phyloP scores from a whole-genome alignment of 192 early-diverging fungal genomes.

The Entophlyctis luteolus region DNA sequence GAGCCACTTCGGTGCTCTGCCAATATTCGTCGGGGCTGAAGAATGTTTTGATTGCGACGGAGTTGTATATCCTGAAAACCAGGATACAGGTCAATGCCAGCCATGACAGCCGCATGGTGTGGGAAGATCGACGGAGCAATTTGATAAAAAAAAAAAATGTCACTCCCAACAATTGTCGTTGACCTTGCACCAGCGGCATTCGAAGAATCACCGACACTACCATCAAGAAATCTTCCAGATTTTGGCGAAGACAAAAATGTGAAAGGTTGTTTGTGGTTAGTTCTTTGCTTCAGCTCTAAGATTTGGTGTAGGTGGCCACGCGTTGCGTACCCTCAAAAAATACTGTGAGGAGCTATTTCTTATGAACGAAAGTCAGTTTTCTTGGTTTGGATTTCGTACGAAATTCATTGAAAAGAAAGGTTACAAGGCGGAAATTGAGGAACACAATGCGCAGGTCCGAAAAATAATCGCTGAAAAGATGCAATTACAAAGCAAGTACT shows the following conservation, averaged over 20 bases:
- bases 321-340: slow-evolving; percentile 44
- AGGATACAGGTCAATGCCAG: slow-evolving; percentile 29
- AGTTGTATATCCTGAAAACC: slow-evolving; percentile 62
- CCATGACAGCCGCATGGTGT: too few species aligned
- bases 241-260: slow-evolving; percentile 24
- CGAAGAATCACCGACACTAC: not conserved
- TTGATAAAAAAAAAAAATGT: too few species aligned
- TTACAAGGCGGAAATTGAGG: slow-evolving; percentile 32
- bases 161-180: slow-evolving; percentile 1
- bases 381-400: not conserved
- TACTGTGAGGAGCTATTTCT: slow-evolving; percentile 45
- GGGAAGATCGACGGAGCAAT: too few species aligned
- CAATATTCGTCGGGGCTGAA: slow-evolving; percentile 96
- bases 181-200: slow-evolving; percentile 8
- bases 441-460: not conserved
- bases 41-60: slow-evolving; percentile 64
- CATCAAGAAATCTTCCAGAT: not conserved
- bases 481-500: slow-evolving; percentile 24
- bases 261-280: not conserved
- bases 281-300: not conserved
- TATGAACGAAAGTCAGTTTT: slow-evolving; percentile 25
- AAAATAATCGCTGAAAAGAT: slow-evolving; percentile 20
- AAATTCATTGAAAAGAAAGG: not conserved
- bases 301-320: slow-evolving; percentile 39
- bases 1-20: slow-evolving; percentile 91